Base-by-base conservation (phyloP, 768 basidiomycete species). In the Suillus cothurnatus region DNA sequence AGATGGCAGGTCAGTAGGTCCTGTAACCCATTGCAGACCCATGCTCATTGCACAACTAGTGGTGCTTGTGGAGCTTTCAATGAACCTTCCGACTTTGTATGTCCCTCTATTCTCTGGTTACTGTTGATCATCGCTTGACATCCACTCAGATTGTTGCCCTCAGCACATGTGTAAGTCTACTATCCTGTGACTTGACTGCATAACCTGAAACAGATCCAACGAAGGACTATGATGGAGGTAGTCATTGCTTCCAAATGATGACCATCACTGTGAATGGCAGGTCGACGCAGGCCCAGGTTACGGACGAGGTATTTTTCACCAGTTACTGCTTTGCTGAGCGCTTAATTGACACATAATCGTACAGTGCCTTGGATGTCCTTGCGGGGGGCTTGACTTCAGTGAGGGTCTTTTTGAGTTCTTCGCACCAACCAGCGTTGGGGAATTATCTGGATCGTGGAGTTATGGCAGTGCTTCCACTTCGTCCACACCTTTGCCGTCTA, bases 331-430 rank as follows among this genome's bases (percentile, higher is more conserved):
- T 55, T n/a, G 11, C 63, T 47, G 47, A 4, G 28, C 17, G 39
- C 59, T 28, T 65, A 45, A 61, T 28, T 61, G 36, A 47, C 62
- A 23, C 32, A n/a, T 36, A 49, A 11, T 55, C 17, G 23, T 8
- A 4, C 36, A 83, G 83, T 85, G 84, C 69, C 66, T 66, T 28
- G 72, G 72, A 6, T 85, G 85, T 73, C 61, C 71, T 0, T 57
- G 43, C 3, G 79, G 78, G 43, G 81, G 78, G 50, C 78, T 88
- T 23, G 86, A 87, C 70, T 68, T 86, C 23, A 82, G 81, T 8
- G 67, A 72, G 1, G 78, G 77, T 19, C 79, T 88, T n/a, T 86
- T 86, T 69, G 5, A 71, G 4, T 73, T 71, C 69, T 81, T 86
- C 62, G 83, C 74, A 1, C 66, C 74, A 26, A 56, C 73, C 15